Evolutionary conservation across 2,329 filamentous ascomycete species (phyloP).

Genomic region (Talaromyces funiculosus): DNA sequence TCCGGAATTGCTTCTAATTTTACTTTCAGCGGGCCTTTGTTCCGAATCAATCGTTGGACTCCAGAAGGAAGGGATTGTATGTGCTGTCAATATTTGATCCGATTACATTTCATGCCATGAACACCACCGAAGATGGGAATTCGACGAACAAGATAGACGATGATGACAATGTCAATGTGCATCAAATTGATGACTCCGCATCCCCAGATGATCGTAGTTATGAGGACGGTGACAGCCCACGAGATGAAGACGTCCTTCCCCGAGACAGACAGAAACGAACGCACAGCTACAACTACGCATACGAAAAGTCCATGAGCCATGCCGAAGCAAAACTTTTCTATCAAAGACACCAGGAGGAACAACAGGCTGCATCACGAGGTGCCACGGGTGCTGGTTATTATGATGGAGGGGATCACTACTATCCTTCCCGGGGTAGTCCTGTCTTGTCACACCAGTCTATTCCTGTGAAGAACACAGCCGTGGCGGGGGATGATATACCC

Average conservation of each 20-base stretch:
- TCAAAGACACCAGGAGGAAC: conserved; percentile 73
- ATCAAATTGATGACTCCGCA: neutral
- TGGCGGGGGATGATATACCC: neutral
- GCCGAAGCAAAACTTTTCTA: conserved; percentile 95
- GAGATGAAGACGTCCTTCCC: conserved; percentile 27
- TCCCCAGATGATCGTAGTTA: neutral
- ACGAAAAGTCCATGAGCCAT: conserved; percentile 90
- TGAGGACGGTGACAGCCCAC: neutral
- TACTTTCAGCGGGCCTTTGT: too few species aligned
- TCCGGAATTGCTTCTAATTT: neutral
- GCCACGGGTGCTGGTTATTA: conserved; percentile 18
- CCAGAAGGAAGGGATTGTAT: neutral
- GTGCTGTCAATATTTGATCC: neutral
- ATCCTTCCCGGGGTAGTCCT: conserved; percentile 31
- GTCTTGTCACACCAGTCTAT: conserved; percentile 12
- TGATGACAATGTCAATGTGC: neutral
- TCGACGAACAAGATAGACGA: neutral
- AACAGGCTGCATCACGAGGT: conserved; percentile 28
- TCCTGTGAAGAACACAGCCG: neutral
- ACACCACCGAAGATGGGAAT: conserved; percentile 5
- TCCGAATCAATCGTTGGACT: neutral
- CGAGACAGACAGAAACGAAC: conserved; percentile 57
- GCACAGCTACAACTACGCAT: conserved; percentile 86
- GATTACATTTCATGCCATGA: conserved; percentile 2
- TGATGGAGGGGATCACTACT: neutral